Conservation (phyloP, 2,329 filamentous ascomycete genomes). For the Triangularia verruculosa region DNA sequence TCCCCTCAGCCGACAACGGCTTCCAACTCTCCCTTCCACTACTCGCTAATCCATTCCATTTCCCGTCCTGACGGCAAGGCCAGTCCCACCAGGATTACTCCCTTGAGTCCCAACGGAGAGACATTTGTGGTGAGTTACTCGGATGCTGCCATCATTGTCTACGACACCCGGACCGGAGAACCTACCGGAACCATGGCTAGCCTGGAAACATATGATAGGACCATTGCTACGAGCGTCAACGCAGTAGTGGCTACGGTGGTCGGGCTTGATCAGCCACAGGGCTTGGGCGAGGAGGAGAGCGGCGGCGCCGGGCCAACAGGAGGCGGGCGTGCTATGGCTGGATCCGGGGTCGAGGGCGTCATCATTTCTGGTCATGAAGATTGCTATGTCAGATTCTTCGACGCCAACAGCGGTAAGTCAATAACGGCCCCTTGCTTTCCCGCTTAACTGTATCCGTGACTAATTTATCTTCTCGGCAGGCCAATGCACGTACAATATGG, state of each 20-base stretch:
- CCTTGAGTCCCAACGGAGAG: conserved; percentile 76
- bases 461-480: conserved; percentile 53
- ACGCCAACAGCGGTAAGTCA: conserved; percentile 92
- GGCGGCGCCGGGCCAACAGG: conserved; percentile 75
- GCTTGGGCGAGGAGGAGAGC: conserved; percentile 65
- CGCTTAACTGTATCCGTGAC: neutral
- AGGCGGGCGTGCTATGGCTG: conserved; percentile 61
- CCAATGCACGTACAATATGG: conserved; percentile 99
- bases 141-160: conserved; percentile 86
- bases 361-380: conserved; percentile 98
- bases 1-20: conserved; percentile 86
- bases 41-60: conserved; percentile 86
- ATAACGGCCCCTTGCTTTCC: no score
- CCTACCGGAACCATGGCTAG: conserved; percentile 92
- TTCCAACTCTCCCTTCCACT: conserved; percentile 80
- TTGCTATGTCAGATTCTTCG: conserved; percentile 92
- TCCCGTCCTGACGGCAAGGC: conserved; percentile 62
- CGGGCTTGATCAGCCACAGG: conserved; percentile 70
- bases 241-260: conserved; percentile 83
- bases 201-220: conserved; percentile 88
- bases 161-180: conserved; percentile 88
- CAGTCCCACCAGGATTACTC: conserved; percentile 89
- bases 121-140: conserved; percentile 91
- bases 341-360: conserved; percentile 82
- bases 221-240: conserved; percentile 76